These are phyloP conservation scores for Solanum lycopersicoides DNA, from an alignment of 257 asterid genomes.

Conservation along the genomic window DNA sequence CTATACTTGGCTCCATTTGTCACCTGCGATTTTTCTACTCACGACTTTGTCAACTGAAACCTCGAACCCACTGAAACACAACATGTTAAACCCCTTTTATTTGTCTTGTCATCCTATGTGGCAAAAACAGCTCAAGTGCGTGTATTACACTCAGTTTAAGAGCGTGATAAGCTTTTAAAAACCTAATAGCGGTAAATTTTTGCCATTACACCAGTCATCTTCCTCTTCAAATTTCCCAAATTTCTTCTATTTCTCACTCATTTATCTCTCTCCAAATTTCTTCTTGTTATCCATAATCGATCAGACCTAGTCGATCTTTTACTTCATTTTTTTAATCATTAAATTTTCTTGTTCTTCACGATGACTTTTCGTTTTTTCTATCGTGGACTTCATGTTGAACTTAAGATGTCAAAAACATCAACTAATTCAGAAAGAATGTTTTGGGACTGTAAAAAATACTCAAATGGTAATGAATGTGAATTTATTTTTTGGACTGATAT, in stretches of 20 bases:
- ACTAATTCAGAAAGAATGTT: no score
- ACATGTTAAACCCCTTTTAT: neutral
- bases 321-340: neutral
- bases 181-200: neutral
- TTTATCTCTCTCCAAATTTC: neutral
- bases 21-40: neutral
- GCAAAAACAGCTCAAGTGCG: neutral
- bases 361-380: no score
- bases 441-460: no score
- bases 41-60: neutral
- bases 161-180: neutral
- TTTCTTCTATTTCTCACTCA: no score
- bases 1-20: neutral
- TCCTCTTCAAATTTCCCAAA: neutral
- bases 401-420: no score
- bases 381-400: no score
- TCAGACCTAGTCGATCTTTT: neutral
- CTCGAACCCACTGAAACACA: neutral
- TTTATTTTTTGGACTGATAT: neutral
- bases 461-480: neutral
- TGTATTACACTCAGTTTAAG: neutral
- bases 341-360: no score
- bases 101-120: neutral
- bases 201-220: neutral
- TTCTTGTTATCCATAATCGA: neutral